These are phyloP conservation scores for Scheffersomyces stambukii DNA, from an alignment of 1,139 yeast genomes.

Conservation along the genomic window DNA sequence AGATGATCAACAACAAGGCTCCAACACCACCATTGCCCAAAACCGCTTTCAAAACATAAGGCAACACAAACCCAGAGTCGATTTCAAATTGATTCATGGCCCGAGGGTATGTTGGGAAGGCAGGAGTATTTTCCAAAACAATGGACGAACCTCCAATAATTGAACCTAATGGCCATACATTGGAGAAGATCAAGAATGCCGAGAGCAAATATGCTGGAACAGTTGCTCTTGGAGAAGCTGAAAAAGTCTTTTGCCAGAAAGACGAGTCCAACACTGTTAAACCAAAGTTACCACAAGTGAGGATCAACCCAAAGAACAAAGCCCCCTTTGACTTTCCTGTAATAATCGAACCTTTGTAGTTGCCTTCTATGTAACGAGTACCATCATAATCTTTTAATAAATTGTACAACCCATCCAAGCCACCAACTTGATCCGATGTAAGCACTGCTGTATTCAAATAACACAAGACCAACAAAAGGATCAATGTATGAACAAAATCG, in stretches of 20 bases:
- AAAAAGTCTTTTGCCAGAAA: slow-evolving; percentile 32
- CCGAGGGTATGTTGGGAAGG: slow-evolving; percentile 28
- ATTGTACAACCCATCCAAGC: slow-evolving; percentile 25
- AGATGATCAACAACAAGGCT: slow-evolving; percentile 23
- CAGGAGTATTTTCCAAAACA: slow-evolving; percentile 20
- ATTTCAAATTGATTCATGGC: slow-evolving; percentile 22
- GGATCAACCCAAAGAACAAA: slow-evolving; percentile 24
- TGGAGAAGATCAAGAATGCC: slow-evolving; percentile 26
- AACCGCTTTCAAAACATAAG: slow-evolving; percentile 23
- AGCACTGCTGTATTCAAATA: slow-evolving; percentile 24
- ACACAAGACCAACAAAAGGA: slow-evolving; percentile 27
- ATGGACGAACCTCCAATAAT: slow-evolving; percentile 24
- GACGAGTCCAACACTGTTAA: slow-evolving; percentile 28
- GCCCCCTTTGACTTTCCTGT: slow-evolving; percentile 33
- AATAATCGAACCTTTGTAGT: slow-evolving; percentile 28
- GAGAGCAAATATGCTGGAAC: slow-evolving; percentile 37
- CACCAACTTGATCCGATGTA: slow-evolving; percentile 23
- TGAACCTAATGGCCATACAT: slow-evolving; percentile 30
- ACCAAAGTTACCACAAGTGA: slow-evolving; percentile 27
- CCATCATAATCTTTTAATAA: slow-evolving; percentile 14
- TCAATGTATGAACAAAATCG: slow-evolving; percentile 32
- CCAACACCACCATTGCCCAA: slow-evolving; percentile 27
- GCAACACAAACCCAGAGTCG: slow-evolving; percentile 25
- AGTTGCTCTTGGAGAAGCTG: slow-evolving; percentile 29
- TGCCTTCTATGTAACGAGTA: slow-evolving; percentile 24